These are phyloP conservation scores for Heritiera fomes DNA, from an alignment of 345 rosid genomes.

Conservation along the genomic window DNA sequence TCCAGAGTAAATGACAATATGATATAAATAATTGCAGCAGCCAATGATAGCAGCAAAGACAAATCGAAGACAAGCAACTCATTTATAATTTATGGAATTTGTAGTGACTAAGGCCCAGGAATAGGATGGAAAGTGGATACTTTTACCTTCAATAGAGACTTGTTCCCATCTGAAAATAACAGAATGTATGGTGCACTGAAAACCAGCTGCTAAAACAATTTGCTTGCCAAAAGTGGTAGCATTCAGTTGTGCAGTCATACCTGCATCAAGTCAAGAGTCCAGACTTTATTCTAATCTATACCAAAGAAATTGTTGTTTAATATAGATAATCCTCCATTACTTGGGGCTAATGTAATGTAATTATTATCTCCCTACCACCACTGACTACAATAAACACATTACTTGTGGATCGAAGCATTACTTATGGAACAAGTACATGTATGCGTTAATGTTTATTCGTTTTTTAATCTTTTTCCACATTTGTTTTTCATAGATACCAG, in stretches of 20 bases:
- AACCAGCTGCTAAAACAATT: neutral
- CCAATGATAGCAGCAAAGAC: slow-evolving; percentile 21
- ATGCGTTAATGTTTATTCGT: neutral
- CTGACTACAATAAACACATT: neutral
- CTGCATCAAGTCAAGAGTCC: neutral
- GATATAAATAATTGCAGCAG: slow-evolving; percentile 15
- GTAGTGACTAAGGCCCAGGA: neutral
- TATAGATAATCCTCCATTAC: neutral
- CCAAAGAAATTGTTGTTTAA: neutral
- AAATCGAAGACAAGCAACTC: neutral
- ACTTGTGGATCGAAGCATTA: neutral
- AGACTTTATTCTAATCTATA: neutral
- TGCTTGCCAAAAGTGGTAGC: slow-evolving; percentile 14
- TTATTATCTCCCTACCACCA: slow-evolving; percentile 12
- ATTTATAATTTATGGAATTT: neutral
- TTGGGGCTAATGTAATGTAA: slow-evolving; percentile 1
- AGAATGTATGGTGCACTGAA: slow-evolving; percentile 10
- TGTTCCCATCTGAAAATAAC: slow-evolving; percentile 18
- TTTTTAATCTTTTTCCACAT: neutral
- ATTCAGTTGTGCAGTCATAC: neutral
- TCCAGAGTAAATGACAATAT: slow-evolving; percentile 4
- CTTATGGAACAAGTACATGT: neutral
- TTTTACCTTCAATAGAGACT: slow-evolving; percentile 4
- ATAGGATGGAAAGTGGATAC: neutral
- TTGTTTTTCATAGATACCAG: neutral